Evolutionary conservation across 202 grass and related monocot species (phyloP).

Genomic region (Elaeis oleifera): DNA sequence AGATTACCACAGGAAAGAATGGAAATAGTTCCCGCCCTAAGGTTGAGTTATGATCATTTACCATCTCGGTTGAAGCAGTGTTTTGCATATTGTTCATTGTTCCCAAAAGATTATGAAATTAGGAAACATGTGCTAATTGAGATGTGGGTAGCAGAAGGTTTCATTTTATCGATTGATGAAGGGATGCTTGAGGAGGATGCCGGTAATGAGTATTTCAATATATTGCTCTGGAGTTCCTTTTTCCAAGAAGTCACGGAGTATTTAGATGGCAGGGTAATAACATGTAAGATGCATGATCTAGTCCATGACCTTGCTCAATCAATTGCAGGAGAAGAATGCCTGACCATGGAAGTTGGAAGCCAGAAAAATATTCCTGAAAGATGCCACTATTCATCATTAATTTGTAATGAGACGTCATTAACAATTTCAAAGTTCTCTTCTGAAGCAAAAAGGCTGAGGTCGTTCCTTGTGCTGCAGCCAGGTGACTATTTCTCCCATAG

Average conservation of each 20-base stretch:
- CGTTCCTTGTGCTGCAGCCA: too few relatives aligned
- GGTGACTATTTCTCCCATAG: too few relatives aligned
- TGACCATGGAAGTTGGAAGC: too few relatives aligned
- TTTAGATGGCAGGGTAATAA: background rate
- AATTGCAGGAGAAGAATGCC: background rate
- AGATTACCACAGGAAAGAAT: background rate
- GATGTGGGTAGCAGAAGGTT: background rate
- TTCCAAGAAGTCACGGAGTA: background rate
- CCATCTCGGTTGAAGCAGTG: background rate
- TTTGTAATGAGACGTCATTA: too few relatives aligned
- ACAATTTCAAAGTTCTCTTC: too few relatives aligned
- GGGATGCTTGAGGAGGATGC: background rate
- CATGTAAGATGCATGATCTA: conserved; percentile 8
- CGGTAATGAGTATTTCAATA: background rate
- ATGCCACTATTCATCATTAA: too few relatives aligned
- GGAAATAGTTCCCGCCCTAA: background rate
- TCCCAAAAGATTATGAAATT: background rate
- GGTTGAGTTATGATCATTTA: conserved; percentile 3
- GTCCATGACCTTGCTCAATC: conserved; percentile 6
- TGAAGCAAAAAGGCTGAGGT: too few relatives aligned
- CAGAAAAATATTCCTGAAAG: too few relatives aligned
- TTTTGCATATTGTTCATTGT: conserved; percentile 5
- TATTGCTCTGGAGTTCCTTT: background rate
- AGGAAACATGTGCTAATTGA: background rate
- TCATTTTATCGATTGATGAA: background rate